Base-by-base conservation (phyloP, 805 yeast genomes). In the Debaryomyces hansenii region DNA sequence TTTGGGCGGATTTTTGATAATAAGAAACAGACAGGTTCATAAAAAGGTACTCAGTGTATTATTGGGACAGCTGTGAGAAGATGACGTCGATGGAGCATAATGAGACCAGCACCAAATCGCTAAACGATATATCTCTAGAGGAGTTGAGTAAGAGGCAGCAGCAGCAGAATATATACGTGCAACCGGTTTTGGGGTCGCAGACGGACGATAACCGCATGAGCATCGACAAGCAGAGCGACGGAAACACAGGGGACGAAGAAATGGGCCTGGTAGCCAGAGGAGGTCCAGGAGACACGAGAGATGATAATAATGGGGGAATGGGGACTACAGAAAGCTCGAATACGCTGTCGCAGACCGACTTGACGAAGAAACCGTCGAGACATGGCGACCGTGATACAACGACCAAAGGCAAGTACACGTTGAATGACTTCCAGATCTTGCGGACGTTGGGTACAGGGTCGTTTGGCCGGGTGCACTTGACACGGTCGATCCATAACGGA, bases 401-500 rank as follows among this genome's bases (percentile, higher is more conserved):
- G 4, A 77, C 84, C 35, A 79, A 77, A 56, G 84, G 84, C 27
- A 80, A 80, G 57, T 80, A 80, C 54, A 67, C 80, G n/a, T 59
- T 80, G 36, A 67, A 67, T 45, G 85, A 80, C 59, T 80, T 80
- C 58, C 79, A 77, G 48, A 75, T 80, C 33, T 66, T 80, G 65
- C 60, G 84, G 40, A 80, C 85, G 4, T 63, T 80, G 44, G 85
- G 85, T 14, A 80, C 85, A 0, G 85, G 85, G 1, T 78, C 83
- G 9, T 80, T 80, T 60, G 85, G 85, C 11, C 54, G 85, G 42
- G 85, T 80, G 15, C 85, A 80, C 58, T 64, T 80, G 50, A 83
- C 80, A 9, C 60, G 83, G 46, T 77, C 82, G 4, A 77, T 78
- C 28, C 85, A 80, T 53, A 80, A 80, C 51, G 82, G 82, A 15